Base-by-base conservation (phyloP, 2,329 filamentous ascomycete genomes). In the Sarocladium kiliense region DNA sequence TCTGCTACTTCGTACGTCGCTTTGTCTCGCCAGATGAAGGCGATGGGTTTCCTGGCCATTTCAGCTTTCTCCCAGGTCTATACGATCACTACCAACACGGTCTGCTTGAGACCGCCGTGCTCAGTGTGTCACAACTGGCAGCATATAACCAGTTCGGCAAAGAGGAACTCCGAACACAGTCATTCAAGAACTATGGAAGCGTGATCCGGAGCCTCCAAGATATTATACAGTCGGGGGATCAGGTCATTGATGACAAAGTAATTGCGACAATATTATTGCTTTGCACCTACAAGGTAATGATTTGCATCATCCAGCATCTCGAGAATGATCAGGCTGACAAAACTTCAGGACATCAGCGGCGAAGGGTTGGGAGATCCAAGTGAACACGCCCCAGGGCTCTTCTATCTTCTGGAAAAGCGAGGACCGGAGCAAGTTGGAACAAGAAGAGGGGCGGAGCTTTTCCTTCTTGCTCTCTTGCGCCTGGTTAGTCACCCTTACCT, bases 91-190 rank as follows among this genome's bases (percentile, higher is more conserved):
- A 62, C 54, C 58, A 62, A 11, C 45, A 58, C 49, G 66, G 68
- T 0, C 37, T 70, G 2, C 60, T 70, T 12, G 66, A 68, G 30
- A 59, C 59, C 2, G 66, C 68, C 9, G 69, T 67, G 0, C 54
- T 67, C 47, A 68, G 64, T n/a, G 68, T 70, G 2, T 66, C 68
- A 4, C 64, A 69, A 41, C 63, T 69, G 58, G 67, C 68, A 4
- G 65, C 66, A 0, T 70, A 67, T 42, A 70, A 70, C 54, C 63
- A 65, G 16, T 62, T 68, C 25, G 66, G 68, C 0, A 62, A 63
- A 3, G 59, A 65, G 0, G 60, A 63, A 23, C 62, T 70, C 23
- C 60, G 61, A 3, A 55, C 62, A 11, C 59, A 64, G 25, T 68
- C 68, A 1, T 62, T 67, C 21, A 59, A 47, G n/a, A 65, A 67